These are phyloP conservation scores for Clonostachys solani DNA, from an alignment of 2,329 filamentous ascomycete genomes.

Conservation along the genomic window DNA sequence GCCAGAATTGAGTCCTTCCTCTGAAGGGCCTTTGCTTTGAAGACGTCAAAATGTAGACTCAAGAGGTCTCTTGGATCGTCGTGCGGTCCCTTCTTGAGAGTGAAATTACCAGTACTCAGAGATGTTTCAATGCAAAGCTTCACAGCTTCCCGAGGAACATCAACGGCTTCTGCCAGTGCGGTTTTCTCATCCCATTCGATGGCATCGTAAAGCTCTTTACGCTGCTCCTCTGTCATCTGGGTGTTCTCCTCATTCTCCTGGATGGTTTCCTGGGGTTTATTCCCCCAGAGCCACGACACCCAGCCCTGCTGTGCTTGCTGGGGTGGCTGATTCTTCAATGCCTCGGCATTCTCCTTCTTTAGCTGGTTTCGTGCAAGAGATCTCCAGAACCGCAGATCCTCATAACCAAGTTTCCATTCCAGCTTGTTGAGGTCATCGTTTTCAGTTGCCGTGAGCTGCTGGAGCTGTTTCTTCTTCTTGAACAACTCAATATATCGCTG, in stretches of 20 bases:
- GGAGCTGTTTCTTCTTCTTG: conserved; percentile 83
- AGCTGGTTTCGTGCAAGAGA: conserved; percentile 91
- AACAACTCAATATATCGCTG: conserved; percentile 88
- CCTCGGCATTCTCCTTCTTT: conserved; percentile 87
- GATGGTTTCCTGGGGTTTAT: conserved; percentile 59
- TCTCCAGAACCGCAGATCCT: conserved; percentile 96
- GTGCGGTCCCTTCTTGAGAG: conserved; percentile 68
- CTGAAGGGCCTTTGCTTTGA: conserved; percentile 85
- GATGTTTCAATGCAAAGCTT: conserved; percentile 91
- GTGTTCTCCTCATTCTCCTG: conserved; percentile 66
- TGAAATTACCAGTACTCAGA: conserved; percentile 95
- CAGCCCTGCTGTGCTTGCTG: conserved; percentile 75
- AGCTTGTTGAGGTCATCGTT: conserved; percentile 67
- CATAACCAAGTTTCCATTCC: conserved; percentile 86
- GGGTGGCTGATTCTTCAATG: conserved; percentile 61
- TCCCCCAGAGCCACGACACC: conserved; percentile 89
- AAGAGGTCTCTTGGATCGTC: conserved; percentile 72
- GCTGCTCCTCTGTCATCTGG: conserved; percentile 90
- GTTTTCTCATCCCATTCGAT: conserved; percentile 99
- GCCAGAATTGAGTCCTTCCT: conserved; percentile 87
- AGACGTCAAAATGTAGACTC: conserved; percentile 89
- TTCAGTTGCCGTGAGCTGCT: conserved; percentile 68
- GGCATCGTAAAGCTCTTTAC: conserved; percentile 92
- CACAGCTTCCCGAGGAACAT: conserved; percentile 84
- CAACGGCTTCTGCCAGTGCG: conserved; percentile 79